Base-by-base conservation (phyloP, 495 filamentous ascomycete species). In the Penicillium crystallinum region DNA sequence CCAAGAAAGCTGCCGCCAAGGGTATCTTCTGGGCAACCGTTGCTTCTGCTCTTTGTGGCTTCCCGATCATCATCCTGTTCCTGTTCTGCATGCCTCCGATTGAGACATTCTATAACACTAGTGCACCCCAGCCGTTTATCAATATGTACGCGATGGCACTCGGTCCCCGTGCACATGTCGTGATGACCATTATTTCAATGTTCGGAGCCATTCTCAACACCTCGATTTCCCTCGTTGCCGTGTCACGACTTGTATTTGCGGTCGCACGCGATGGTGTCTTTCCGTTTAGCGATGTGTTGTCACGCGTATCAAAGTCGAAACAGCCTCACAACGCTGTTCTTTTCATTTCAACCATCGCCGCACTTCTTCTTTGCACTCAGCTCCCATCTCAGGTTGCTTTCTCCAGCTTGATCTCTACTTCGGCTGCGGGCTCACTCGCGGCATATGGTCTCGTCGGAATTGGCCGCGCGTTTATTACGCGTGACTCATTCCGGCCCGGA, bases 321-420 rank as follows among this genome's bases (percentile, higher is more conserved):
- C 69, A 72, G 54, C 69, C 69, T 6, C 69, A 60, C 48, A 72
- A 72, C 30, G 65, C 69, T 4, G 61, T 72, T 4, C 62, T 72
- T 33, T 65, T 72, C 49, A 69, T 69, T 33, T 48, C 61, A 2
- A 49, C 39, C 10, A 64, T 67, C 33, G 58, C 68, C 9, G 66
- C 68, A 0, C 58, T 71, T 29, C 52, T 71, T 12, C 58, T 67
- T 1, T 71, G 68, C 57, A 71, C 68, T 1, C 64, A 68, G 45
- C 53, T 71, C 12, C 60, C 68, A 1, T 71, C 68, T 0, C 66
- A 67, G 39, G 68, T 69, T 0, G 68, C 68, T 1, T 71, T 71
- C 33, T 51, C 56, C 10, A 66, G 62, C 47, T 39, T 67, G 55
- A 62, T 64, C 27, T 72, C 67, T 8, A 67, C 69, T 2, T 67